These are phyloP conservation scores for Penicillium subrubescens DNA, from an alignment of 495 filamentous ascomycete genomes.

Conservation along the genomic window DNA sequence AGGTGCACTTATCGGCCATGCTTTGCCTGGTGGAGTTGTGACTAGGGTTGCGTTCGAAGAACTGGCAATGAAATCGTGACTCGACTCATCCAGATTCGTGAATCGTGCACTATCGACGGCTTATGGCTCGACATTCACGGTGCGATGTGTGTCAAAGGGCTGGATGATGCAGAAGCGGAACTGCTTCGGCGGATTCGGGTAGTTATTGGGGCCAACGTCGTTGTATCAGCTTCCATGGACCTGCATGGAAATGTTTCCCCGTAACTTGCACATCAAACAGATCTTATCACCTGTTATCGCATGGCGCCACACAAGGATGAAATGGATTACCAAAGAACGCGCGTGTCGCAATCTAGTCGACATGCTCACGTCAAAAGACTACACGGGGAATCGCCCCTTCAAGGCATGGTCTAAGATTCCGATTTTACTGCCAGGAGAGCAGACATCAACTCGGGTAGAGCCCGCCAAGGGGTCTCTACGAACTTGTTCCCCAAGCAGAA, in stretches of 20 bases:
- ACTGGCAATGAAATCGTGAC: slow-evolving; percentile 50
- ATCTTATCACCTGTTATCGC: slow-evolving; percentile 59
- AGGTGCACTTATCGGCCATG: slow-evolving; percentile 56
- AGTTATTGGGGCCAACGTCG: slow-evolving; percentile 49
- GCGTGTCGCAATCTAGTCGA: slow-evolving; percentile 55
- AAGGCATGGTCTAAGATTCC: slow-evolving; percentile 61
- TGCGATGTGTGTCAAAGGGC: slow-evolving; percentile 57
- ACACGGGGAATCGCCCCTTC: slow-evolving; percentile 32
- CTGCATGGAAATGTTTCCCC: slow-evolving; percentile 60
- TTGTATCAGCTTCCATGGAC: slow-evolving; percentile 61
- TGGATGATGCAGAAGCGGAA: slow-evolving; percentile 55
- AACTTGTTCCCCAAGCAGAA: slow-evolving; percentile 49
- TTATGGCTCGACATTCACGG: slow-evolving; percentile 63
- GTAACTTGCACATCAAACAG: slow-evolving; percentile 50
- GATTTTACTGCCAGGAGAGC: slow-evolving; percentile 57
- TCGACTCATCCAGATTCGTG: slow-evolving; percentile 39
- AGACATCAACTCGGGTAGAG: slow-evolving; percentile 58
- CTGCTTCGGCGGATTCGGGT: slow-evolving; percentile 50
- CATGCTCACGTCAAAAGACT: slow-evolving; percentile 28
- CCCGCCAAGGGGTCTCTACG: slow-evolving; percentile 57
- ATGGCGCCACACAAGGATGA: slow-evolving; percentile 57
- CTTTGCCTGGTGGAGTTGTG: slow-evolving; percentile 56
- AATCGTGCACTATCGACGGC: slow-evolving; percentile 42
- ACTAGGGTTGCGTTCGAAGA: slow-evolving; percentile 49
- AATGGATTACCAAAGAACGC: slow-evolving; percentile 53